Conservation (phyloP, 2,329 filamentous ascomycete species). For the Harringtonia lauricola region DNA sequence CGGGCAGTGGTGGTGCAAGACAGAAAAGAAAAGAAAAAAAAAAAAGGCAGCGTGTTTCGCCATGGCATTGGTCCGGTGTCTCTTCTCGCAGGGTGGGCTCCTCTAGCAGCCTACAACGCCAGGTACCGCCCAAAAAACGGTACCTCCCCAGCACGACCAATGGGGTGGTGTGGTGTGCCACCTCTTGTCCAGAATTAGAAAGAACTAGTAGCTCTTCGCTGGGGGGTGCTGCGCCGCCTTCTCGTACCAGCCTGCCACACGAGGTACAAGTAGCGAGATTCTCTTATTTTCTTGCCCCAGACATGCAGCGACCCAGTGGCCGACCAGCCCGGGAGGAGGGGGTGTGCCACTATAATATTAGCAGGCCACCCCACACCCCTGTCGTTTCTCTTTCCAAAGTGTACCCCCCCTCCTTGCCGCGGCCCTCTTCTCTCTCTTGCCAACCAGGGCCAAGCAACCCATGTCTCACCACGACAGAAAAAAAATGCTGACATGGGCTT, state of each 20-base stretch:
- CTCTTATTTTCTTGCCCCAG: slow-evolving; percentile 25
- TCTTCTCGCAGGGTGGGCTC: neutral
- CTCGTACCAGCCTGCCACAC: slow-evolving; percentile 11
- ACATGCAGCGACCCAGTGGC: slow-evolving; percentile 2
- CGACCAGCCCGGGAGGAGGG: neutral
- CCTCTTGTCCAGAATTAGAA: slow-evolving; percentile 26
- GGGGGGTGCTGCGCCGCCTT: slow-evolving; percentile 24
- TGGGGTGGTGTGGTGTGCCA: slow-evolving; percentile 8
- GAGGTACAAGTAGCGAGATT: slow-evolving; percentile 17
- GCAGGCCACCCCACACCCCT: neutral
- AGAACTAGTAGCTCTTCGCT: slow-evolving; percentile 6
- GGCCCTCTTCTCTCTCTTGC: slow-evolving; percentile 1
- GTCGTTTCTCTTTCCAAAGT: neutral
- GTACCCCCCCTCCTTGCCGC: neutral
- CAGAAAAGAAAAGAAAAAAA: neutral
- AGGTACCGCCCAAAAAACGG: too few species aligned
- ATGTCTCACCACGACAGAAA: slow-evolving; percentile 4
- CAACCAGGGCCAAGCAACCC: slow-evolving; percentile 4
- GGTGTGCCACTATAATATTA: too few species aligned
- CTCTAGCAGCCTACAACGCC: too few species aligned
- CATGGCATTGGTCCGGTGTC: neutral
- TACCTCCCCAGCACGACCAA: too few species aligned
- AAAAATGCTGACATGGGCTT: slow-evolving; percentile 4
- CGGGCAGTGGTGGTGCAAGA: neutral
- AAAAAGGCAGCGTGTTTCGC: neutral